These are phyloP conservation scores for Colletotrichum melonis DNA, from an alignment of 2,329 filamentous ascomycete species.

Conservation along the genomic window DNA sequence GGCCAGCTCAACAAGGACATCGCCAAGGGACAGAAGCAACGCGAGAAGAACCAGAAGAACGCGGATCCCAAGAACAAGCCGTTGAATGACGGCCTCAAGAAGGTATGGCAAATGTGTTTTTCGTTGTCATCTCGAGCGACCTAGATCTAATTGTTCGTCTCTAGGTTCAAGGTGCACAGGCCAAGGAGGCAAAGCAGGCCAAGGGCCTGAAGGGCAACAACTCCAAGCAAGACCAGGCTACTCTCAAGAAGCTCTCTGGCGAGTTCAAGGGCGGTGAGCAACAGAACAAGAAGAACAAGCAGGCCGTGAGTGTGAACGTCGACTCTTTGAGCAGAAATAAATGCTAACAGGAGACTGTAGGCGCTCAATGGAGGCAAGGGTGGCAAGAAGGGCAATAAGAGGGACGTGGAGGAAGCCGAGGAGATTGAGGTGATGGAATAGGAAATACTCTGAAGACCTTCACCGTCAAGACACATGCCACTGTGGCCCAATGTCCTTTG, in stretches of 20 bases:
- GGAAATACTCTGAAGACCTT: not conserved
- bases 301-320: not conserved
- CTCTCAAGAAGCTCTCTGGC: not conserved
- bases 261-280: slow-evolving; percentile 8
- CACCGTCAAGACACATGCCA: not conserved
- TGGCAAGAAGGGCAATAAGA: not conserved
- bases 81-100: slow-evolving; percentile 10
- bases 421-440: not conserved
- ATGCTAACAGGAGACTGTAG: not conserved
- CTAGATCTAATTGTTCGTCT: not conserved
- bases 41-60: slow-evolving; percentile 5
- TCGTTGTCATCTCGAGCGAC: too few relatives aligned
- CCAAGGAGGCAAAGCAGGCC: slow-evolving; percentile 8
- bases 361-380: not conserved
- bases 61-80: slow-evolving; percentile 12
- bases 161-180: slow-evolving; percentile 24
- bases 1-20: not conserved
- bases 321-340: not conserved
- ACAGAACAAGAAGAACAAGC: slow-evolving; percentile 12
- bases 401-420: not conserved
- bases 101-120: not conserved
- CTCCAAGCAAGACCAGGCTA: not conserved
- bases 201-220: slow-evolving; percentile 7
- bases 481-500: not conserved
- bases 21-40: not conserved